Conservation (phyloP, 176 grass and related monocot genomes). For the Miscanthus lutarioriparius region DNA sequence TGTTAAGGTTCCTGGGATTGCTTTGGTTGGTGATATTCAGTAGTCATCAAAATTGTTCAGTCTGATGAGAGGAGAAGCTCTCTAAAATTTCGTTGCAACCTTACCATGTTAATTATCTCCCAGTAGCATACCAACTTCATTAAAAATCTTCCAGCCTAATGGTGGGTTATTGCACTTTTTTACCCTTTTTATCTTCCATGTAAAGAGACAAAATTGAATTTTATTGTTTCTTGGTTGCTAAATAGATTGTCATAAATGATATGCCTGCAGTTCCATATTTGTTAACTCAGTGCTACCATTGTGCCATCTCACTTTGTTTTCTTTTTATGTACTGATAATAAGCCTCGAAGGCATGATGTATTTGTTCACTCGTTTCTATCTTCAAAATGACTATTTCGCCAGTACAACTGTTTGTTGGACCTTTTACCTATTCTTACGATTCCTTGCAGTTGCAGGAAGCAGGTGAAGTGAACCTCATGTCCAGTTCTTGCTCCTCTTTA, state of each 20-base stretch:
- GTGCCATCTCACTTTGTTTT: background rate
- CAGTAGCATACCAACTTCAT: background rate
- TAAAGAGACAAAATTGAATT: slow-evolving; percentile 1
- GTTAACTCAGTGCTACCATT: background rate
- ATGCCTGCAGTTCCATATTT: background rate
- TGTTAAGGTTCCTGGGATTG: slow-evolving; percentile 59
- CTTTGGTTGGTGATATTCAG: slow-evolving; percentile 40
- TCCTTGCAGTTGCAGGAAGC: slow-evolving; percentile 37
- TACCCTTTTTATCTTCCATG: slow-evolving; percentile 11
- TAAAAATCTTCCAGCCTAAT: background rate
- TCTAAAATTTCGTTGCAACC: background rate
- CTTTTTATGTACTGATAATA: background rate
- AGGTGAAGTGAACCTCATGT: slow-evolving; percentile 20
- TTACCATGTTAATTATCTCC: background rate
- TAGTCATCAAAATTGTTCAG: slow-evolving; percentile 7
- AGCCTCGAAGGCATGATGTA: background rate
- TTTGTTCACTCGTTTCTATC: background rate
- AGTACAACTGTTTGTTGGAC: background rate
- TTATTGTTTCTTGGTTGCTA: background rate
- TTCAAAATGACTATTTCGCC: background rate
- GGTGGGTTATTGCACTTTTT: slow-evolving; percentile 31
- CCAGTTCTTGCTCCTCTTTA: background rate
- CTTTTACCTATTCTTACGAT: slow-evolving; percentile 22
- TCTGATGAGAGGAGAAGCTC: background rate
- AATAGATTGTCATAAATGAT: slow-evolving; percentile 22